Base-by-base conservation (phyloP, 2,329 filamentous ascomycete genomes). In the Alternaria arborescens region DNA sequence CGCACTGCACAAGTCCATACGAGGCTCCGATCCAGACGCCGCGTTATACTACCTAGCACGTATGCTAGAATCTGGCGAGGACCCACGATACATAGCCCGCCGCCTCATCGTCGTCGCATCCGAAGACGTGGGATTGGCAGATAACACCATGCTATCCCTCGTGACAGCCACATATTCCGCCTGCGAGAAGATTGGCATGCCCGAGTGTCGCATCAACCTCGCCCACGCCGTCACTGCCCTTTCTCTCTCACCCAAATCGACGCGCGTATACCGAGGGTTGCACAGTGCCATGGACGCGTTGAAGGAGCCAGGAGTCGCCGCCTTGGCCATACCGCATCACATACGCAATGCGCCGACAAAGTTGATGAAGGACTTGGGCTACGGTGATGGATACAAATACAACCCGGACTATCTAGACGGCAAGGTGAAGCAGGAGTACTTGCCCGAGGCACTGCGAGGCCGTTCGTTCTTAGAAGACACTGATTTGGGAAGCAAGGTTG, bases 61-160 rank as follows among this genome's bases (percentile, higher is more conserved):
- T 36, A 99, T 99, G 95, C 87, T 99, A 5, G 91, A 97, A 72
- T 95, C 92, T 0, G 94, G 94, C 60, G 94, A 98, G 79, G 95
- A 98, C 71, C 92, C 94, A 0, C 84, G 97, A 1, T 98, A 94
- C 78, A 89, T 99, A 56, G 94, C 95, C 5, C 88, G 95, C 1
- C 90, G 95, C 34, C 92, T 99, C 84, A 90, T 99, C 7, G 94
- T 98, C 12, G 93, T 98, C 53, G 94, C 95, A 0, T 95, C 91
- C 2, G 95, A 99, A 77, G 95, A 99, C 73, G 88, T 98, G 40
- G 95, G 94, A 0, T 82, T 98, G 0, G 95, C 94, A 5, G 94
- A 98, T 78, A 94, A 91, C 78, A 86, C 85, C 8, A 86, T 98
- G 78, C 85, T 99, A 0, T 86, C 90, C 0, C 87, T 99, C 1